Conservation (phyloP, 2,329 filamentous ascomycete species). For the Acarospora socialis region DNA sequence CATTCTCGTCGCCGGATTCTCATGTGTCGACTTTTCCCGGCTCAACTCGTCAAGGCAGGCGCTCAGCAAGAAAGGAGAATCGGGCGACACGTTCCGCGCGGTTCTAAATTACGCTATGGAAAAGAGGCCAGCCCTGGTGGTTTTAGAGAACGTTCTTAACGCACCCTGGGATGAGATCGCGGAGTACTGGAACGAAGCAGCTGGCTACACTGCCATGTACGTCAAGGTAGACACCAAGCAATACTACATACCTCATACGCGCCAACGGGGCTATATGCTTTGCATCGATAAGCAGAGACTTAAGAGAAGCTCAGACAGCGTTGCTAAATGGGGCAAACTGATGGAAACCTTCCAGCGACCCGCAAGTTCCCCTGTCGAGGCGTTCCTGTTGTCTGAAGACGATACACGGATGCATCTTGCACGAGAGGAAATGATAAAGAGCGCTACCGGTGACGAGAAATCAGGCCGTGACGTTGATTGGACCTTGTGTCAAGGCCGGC, state of each 20-base stretch:
- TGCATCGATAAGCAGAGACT: constrained; percentile 33
- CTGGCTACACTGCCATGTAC: constrained; percentile 40
- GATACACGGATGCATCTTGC: constrained; percentile 40
- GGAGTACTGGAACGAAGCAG: not conserved
- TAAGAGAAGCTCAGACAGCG: constrained; percentile 16
- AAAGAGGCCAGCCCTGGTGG: constrained; percentile 46
- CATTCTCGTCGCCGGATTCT: constrained; percentile 56
- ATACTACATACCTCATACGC: constrained; percentile 60
- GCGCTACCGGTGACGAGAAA: constrained; percentile 13
- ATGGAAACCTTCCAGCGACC: constrained; percentile 37
- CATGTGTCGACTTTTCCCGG: constrained; percentile 60
- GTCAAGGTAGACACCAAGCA: constrained; percentile 51
- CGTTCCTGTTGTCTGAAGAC: constrained; percentile 45
- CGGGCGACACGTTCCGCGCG: constrained; percentile 48
- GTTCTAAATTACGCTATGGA: constrained; percentile 43
- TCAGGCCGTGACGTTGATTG: constrained; percentile 20
- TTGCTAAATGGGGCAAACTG: constrained; percentile 28
- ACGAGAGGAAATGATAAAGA: constrained; percentile 32
- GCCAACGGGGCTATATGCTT: constrained; percentile 45
- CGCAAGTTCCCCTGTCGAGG: constrained; percentile 47
- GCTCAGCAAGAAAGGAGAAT: constrained; percentile 45
- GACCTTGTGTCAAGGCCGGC: constrained; percentile 41
- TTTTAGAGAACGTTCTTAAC: constrained; percentile 56
- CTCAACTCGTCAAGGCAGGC: constrained; percentile 45
- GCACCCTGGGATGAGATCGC: constrained; percentile 44